Conservation (phyloP, 2,329 filamentous ascomycete genomes). For the Biscogniauxia mediterranea region DNA sequence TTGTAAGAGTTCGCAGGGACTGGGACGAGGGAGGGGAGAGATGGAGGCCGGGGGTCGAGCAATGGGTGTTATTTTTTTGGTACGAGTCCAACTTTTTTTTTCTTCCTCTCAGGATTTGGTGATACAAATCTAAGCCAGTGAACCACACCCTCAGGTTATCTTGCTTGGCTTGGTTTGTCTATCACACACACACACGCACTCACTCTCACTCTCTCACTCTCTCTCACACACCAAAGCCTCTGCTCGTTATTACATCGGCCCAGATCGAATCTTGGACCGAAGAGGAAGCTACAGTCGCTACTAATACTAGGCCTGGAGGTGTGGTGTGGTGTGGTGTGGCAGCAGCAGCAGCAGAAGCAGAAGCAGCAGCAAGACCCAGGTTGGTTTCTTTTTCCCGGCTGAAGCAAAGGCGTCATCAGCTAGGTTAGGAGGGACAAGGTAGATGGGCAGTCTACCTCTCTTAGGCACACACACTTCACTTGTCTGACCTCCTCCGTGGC, state of each 20-base stretch:
- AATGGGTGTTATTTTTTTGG: conserved; percentile 14
- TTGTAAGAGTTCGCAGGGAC: conserved; percentile 24
- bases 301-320: background rate
- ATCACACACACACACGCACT: conserved; percentile 13
- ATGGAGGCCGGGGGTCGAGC: conserved; percentile 22
- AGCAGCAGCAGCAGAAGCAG: too few species aligned
- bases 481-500: background rate
- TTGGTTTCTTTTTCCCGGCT: background rate
- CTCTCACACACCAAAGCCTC: background rate
- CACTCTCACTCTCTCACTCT: too few species aligned
- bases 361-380: background rate
- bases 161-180: conserved; percentile 8
- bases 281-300: conserved; percentile 1
- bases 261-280: background rate
- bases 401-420: background rate
- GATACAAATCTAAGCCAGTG: conserved; percentile 20
- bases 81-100: conserved; percentile 14
- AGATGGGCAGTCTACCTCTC: background rate
- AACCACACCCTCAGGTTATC: conserved; percentile 14
- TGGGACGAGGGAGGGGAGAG: conserved; percentile 19
- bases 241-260: background rate
- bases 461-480: conserved; percentile 2
- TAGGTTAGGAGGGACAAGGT: background rate
- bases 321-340: background rate
- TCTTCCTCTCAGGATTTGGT: conserved; percentile 22